A percentile compares a stretch with the other conserved stretches of the same genome.
phyloP scores from a whole-genome alignment of 495 filamentous ascomycete species.

The Jackrogersella minutella region DNA sequence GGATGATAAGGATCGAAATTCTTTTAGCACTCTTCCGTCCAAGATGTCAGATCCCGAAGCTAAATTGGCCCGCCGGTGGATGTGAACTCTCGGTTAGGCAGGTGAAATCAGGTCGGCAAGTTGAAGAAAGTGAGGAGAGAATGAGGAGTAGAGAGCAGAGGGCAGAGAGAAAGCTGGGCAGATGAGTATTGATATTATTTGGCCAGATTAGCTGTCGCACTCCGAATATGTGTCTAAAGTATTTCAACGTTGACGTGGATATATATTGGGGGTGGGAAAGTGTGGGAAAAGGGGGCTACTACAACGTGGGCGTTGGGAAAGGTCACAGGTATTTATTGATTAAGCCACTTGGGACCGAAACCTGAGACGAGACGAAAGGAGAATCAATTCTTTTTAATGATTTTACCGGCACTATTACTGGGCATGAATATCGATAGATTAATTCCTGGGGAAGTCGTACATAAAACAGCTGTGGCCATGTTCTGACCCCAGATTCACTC shows the following conservation, averaged over 20 bases:
- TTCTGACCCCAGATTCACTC: constrained; percentile 40
- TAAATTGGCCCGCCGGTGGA: constrained; percentile 33
- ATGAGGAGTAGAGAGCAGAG: constrained; percentile 13
- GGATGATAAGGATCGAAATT: constrained; percentile 25
- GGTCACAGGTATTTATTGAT: constrained; percentile 32
- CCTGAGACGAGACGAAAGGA: constrained; percentile 39
- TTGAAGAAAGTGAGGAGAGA: neutral
- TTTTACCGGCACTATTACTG: constrained; percentile 28
- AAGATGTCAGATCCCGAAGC: constrained; percentile 40
- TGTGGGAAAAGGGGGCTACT: constrained; percentile 17
- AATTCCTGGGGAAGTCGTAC: constrained; percentile 38
- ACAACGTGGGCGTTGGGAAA: constrained; percentile 13
- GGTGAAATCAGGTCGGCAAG: constrained; percentile 25
- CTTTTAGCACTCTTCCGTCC: constrained; percentile 21
- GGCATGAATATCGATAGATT: constrained; percentile 34
- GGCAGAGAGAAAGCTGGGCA: constrained; percentile 2
- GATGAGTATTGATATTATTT: neutral
- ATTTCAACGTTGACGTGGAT: constrained; percentile 31
- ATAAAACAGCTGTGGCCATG: constrained; percentile 27
- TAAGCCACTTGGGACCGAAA: constrained; percentile 25
- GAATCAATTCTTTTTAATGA: constrained; percentile 25
- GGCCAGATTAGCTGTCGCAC: constrained; percentile 36
- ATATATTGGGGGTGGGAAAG: constrained; percentile 23
- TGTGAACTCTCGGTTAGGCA: constrained; percentile 36
- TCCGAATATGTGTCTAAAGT: constrained; percentile 18